Evolutionary conservation across 2,329 filamentous ascomycete species (phyloP), one percentile per base, ranked within the genome.

Genomic region (Dactylellina cionopaga): DNA sequence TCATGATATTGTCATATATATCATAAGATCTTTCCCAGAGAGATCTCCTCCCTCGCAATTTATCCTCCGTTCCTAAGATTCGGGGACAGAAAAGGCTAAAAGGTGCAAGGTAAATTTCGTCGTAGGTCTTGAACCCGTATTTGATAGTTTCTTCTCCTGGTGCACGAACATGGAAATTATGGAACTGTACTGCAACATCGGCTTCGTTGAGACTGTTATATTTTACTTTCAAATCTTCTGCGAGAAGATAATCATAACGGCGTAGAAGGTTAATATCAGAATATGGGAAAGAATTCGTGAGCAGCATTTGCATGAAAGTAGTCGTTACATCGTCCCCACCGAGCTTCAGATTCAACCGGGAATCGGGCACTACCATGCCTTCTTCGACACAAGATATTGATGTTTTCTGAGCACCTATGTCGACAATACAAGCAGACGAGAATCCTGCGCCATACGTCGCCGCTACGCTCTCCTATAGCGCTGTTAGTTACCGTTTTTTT

Each of bases 331-430:
- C 95, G 77, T 86, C 89, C 0, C 95, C 95, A 54, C 95, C 95
- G 77, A 90, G 96, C 80, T 99, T 98, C 75, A 99, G 83, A 79
- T 98, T 98, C 79, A 99, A 87, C 13, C 95, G 88, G 13, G 95
- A 99, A 79, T 97, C 94, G 75, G 98, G 95, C 24, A 96, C 86
- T 78, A 92, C 92, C 81, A 99, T 90, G 1, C 95, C 95, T 80
- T 99, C 95, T 77, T 99, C 95, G 9, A 99, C 93, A 76, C 95
- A 99, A 74, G 93, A 94, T 29, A 99, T 90, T 0, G 95, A 96
- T 0, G 95, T 98, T 84, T 99, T 99, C 79, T 98, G 92, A 0
- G 95, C 94, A 10, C 95, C 95, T 64, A 99, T 90, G 79, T 99
- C 95, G 9, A 99, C 92, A 63, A 99, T 92, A 77, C 95, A 99